A percentile compares a stretch with the other conserved stretches of the same genome.
These are phyloP conservation scores for Diaporthe longicolla DNA, from an alignment of 2,329 filamentous ascomycete genomes.

Conservation along the genomic window DNA sequence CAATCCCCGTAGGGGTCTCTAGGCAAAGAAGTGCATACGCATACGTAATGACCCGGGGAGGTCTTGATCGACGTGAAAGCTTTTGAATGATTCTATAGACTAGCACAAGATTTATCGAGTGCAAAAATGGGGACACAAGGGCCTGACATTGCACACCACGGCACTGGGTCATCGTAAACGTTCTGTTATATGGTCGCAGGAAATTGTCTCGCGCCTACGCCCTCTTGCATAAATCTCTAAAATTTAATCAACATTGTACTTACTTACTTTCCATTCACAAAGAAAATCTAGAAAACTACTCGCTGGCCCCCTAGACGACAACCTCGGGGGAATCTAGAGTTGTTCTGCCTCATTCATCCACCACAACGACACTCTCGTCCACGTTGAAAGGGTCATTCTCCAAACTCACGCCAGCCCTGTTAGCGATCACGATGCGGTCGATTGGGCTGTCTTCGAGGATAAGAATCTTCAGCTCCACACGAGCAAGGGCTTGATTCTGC, in stretches of 20 bases:
- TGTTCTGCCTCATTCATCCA: no score
- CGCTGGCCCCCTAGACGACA: no score
- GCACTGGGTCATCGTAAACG: neutral
- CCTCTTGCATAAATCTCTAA: neutral
- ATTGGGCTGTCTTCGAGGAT: constrained; percentile 31
- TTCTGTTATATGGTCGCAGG: neutral
- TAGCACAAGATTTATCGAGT: neutral
- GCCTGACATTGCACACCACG: no score
- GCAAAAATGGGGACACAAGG: no score
- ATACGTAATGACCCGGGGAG: neutral
- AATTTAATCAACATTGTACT: neutral
- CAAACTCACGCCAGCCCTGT: constrained; percentile 2
- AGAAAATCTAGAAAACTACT: no score
- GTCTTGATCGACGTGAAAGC: neutral
- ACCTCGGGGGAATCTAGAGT: neutral
- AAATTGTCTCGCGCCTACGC: neutral
- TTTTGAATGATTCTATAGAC: neutral
- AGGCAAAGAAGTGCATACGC: neutral
- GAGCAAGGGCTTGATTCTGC: constrained; percentile 32
- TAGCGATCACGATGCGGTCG: constrained; percentile 25
- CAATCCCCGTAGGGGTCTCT: no score
- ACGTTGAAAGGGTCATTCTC: constrained; percentile 16
- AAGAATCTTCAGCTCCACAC: constrained; percentile 15
- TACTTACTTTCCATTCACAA: no score
- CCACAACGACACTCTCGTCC: neutral